Conservation (phyloP, 768 basidiomycete species). For the Pisolithus marmoratus region DNA sequence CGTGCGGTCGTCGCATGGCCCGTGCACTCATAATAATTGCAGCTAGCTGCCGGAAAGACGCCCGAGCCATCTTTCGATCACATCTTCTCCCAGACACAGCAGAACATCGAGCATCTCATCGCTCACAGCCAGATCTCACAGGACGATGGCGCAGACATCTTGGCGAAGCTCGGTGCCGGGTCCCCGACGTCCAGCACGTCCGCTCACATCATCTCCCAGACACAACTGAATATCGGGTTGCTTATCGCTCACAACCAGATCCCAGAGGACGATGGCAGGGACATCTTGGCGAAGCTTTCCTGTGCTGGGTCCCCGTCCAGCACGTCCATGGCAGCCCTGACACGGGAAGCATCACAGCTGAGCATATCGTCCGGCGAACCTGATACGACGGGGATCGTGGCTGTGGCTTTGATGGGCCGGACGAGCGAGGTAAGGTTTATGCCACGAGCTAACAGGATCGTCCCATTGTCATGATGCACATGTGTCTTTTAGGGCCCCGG, state of each 20-base stretch:
- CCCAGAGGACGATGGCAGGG: constrained; percentile 32
- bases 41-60: constrained; percentile 10
- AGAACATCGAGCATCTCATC: constrained; percentile 43
- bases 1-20: too few species aligned
- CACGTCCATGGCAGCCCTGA: constrained; percentile 14
- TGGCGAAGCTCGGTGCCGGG: constrained; percentile 30
- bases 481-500: constrained; percentile 52
- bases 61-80: constrained; percentile 25
- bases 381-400: constrained; percentile 13
- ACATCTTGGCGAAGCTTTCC: constrained; percentile 36
- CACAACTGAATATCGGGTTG: constrained; percentile 41
- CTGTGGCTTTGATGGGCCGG: constrained; percentile 28
- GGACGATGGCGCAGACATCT: constrained; percentile 35
- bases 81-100: constrained; percentile 40
- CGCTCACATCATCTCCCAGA: constrained; percentile 40
- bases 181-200: constrained; percentile 9
- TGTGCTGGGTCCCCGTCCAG: constrained; percentile 10
- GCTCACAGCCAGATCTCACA: constrained; percentile 36
- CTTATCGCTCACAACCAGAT: constrained; percentile 40
- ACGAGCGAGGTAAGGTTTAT: constrained; percentile 19
- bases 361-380: constrained; percentile 18
- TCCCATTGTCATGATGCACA: constrained; percentile 4
- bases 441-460: background rate
- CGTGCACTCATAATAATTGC: too few species aligned
- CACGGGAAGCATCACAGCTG: constrained; percentile 17